Evolutionary conservation across 805 yeast genomes (phyloP).

Genomic region (Starmerella powellii): DNA sequence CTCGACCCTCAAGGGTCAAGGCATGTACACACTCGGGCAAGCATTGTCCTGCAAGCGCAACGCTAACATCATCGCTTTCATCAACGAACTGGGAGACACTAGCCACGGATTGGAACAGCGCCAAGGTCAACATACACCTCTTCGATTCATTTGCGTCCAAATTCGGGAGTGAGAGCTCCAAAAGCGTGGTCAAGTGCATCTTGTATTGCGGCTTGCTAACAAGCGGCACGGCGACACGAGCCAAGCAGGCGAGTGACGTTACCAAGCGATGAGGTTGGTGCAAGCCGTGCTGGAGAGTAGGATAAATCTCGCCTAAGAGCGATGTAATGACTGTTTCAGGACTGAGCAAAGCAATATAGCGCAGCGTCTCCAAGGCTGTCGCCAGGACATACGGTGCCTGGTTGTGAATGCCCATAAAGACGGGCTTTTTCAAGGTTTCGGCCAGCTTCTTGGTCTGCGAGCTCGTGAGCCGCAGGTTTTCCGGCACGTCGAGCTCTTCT

Average conservation of each 20-base stretch:
- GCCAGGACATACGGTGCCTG: slow-evolving; percentile 10
- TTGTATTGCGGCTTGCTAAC: slow-evolving; percentile 51
- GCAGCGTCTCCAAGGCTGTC: slow-evolving; percentile 9
- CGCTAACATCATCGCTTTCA: slow-evolving; percentile 28
- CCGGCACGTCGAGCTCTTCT: slow-evolving; percentile 25
- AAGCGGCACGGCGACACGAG: slow-evolving; percentile 55
- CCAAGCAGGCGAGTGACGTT: slow-evolving; percentile 57
- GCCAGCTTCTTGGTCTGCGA: slow-evolving; percentile 35
- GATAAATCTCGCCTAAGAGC: slow-evolving; percentile 49
- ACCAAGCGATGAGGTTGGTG: slow-evolving; percentile 59
- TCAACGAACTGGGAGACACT: slow-evolving; percentile 62
- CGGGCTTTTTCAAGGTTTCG: slow-evolving; percentile 41
- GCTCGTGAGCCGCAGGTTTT: slow-evolving; percentile 26
- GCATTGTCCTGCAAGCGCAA: slow-evolving; percentile 10
- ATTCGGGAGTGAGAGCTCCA: slow-evolving; percentile 62
- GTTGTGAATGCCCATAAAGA: slow-evolving; percentile 44
- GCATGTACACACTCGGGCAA: slow-evolving; percentile 15
- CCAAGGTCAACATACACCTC: slow-evolving; percentile 56
- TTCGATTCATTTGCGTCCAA: slow-evolving; percentile 78
- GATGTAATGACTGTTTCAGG: slow-evolving; percentile 36
- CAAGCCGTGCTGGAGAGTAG: slow-evolving; percentile 32
- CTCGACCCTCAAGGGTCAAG: slow-evolving; percentile 2
- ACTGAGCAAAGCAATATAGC: slow-evolving; percentile 44
- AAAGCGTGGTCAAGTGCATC: slow-evolving; percentile 64
- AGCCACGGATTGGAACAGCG: slow-evolving; percentile 57